Evolutionary conservation across 257 asterid species (phyloP), one percentile per base, ranked within the genome.

Genomic region (Hygrophila difformis): DNA sequence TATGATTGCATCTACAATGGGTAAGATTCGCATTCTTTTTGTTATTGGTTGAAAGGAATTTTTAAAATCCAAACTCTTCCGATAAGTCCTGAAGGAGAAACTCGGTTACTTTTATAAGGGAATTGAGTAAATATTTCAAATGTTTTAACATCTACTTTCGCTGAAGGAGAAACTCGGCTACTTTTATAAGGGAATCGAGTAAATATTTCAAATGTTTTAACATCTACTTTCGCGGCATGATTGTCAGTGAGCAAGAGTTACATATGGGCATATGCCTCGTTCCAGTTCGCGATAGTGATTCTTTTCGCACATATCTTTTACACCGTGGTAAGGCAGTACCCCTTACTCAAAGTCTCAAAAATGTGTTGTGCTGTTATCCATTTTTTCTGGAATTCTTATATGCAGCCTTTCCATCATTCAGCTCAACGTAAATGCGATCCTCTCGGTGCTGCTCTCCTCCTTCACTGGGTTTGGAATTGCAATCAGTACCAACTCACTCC

Each of bases 211-310:
- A n/a, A n/a, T n/a, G n/a, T n/a, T n/a, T n/a, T n/a, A n/a, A n/a
- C n/a, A n/a, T n/a, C n/a, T n/a, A n/a, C n/a, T n/a, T n/a, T n/a
- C n/a, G n/a, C n/a, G n/a, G n/a, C n/a, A n/a, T n/a, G n/a, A 22
- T 72, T 61, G 50, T 71, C 93, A 89, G 98, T 85, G 67, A 75
- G 94, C 81, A 89, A 70, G 83, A 66, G 82, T 55, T 89, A 71
- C 86, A 82, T 89, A 63, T 89, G 98, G 98, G 94, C 94, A 39
- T 89, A 89, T 55, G 87, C 98, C 50, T 85, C 93, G 15, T 89
- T 85, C 77, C 98, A 89, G 83, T 89, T 89, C 55, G 98, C 96
- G 23, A 68, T 77, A 49, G 96, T 89, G 50, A 85, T 89, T 69
- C 78, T 89, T 13, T 89, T 89, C 39, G 94, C 97, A 60, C 97